phyloP scores from a whole-genome alignment of 2,329 filamentous ascomycete genomes.

The Monosporascus cannonballus region DNA sequence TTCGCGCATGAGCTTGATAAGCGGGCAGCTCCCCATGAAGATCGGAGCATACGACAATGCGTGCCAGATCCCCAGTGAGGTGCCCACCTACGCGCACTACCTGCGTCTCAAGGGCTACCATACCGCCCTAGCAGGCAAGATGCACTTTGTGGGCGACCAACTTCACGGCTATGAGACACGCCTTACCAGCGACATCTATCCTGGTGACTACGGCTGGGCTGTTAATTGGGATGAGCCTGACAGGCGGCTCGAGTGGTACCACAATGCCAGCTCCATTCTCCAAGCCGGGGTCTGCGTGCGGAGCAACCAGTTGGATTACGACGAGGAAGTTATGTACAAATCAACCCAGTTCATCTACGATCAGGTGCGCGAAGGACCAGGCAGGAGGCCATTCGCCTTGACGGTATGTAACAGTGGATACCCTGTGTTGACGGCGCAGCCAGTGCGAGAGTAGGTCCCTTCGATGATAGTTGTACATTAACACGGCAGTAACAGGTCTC shows the following conservation, averaged over 20 bases:
- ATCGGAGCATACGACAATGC: constrained; percentile 93
- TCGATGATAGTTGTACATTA: constrained; percentile 2
- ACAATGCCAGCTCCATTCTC: constrained; percentile 89
- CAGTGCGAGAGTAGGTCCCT: background rate
- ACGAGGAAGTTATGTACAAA: constrained; percentile 93
- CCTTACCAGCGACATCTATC: constrained; percentile 92
- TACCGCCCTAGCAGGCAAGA: constrained; percentile 87
- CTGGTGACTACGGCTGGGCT: constrained; percentile 88
- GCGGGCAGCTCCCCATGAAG: constrained; percentile 82
- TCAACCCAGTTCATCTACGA: constrained; percentile 87
- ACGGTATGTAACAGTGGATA: constrained; percentile 45
- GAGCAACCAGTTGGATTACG: constrained; percentile 93
- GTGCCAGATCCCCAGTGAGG: constrained; percentile 73
- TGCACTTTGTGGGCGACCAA: constrained; percentile 96
- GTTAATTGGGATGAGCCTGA: constrained; percentile 94
- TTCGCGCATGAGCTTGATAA: constrained; percentile 91
- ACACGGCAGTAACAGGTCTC: constrained; percentile 50
- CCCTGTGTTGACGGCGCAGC: too few species aligned
- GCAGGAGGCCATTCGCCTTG: constrained; percentile 73
- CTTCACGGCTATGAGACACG: constrained; percentile 90
- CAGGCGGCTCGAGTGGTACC: constrained; percentile 85
- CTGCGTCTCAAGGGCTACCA: constrained; percentile 80
- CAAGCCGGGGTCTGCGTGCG: constrained; percentile 84
- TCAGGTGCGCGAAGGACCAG: constrained; percentile 72
- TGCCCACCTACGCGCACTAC: constrained; percentile 90